Evolutionary conservation across 2,329 filamentous ascomycete genomes (phyloP).

Genomic region (Dendrostoma leiphaemia): DNA sequence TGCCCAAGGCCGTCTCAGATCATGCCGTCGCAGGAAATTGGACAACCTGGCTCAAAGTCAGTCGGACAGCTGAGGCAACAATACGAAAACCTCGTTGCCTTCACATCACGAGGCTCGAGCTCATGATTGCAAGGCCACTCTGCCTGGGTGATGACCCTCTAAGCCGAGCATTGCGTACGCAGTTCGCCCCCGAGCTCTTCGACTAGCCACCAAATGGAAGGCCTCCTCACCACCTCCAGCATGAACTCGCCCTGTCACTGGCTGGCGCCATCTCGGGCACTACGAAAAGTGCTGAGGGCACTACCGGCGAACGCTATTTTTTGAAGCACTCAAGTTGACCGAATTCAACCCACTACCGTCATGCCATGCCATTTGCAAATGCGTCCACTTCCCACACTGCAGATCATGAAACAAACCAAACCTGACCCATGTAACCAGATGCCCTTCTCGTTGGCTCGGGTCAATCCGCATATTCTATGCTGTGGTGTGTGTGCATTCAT

Average conservation of each 20-base stretch:
- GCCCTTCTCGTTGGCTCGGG: not conserved
- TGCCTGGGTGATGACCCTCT: not conserved
- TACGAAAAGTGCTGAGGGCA: slow-evolving; percentile 1
- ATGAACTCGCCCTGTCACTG: not conserved
- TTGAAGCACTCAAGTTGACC: not conserved
- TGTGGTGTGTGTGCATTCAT: not conserved
- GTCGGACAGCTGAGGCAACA: no score
- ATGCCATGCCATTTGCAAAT: no score
- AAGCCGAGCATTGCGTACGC: slow-evolving; percentile 12
- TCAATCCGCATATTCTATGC: not conserved
- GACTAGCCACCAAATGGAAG: not conserved
- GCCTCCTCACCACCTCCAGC: not conserved
- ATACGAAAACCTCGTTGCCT: no score
- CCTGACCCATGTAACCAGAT: not conserved
- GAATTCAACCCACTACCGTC: not conserved
- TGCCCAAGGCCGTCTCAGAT: no score
- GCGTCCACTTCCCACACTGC: not conserved
- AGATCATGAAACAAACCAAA: not conserved
- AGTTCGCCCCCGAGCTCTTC: slow-evolving; percentile 1
- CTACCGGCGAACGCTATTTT: slow-evolving; percentile 1
- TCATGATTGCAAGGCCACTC: no score
- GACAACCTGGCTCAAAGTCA: no score
- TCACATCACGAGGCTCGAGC: no score
- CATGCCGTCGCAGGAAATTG: no score
- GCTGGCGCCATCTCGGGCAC: slow-evolving; percentile 12